Percentiles rank a stretch among this genome's conserved stretches.
Conservation (phyloP, 495 filamentous ascomycete species). For the Penicillium mononematosum region DNA sequence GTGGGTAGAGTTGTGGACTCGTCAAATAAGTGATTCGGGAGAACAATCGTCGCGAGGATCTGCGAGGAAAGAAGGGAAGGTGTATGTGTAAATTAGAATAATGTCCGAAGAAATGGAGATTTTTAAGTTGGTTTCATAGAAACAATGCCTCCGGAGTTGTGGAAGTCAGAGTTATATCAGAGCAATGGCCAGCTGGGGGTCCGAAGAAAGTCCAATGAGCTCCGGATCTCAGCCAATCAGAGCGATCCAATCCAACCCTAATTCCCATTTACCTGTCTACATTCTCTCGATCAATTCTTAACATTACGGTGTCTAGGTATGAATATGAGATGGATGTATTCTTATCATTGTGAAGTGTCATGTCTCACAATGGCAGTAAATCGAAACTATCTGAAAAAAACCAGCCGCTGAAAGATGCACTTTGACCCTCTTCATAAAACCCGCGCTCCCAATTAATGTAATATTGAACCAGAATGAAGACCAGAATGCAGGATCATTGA, state of each 20-base stretch:
- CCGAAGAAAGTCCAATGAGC: constrained; percentile 4
- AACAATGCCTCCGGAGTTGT: neutral
- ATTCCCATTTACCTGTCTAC: neutral
- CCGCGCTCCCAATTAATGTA: neutral
- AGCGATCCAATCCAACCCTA: constrained; percentile 1
- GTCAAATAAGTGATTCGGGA: neutral
- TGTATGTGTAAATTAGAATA: neutral
- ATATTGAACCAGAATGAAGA: constrained; percentile 14
- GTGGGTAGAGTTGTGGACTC: neutral
- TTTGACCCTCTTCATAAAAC: constrained; percentile 12
- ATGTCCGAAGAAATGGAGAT: neutral
- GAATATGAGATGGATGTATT: neutral
- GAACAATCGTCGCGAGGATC: neutral
- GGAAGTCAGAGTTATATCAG: constrained; percentile 3
- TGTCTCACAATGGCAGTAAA: constrained; percentile 1
- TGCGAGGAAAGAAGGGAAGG: neutral
- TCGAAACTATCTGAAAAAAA: neutral
- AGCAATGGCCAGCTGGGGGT: neutral
- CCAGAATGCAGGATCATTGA: constrained; percentile 3
- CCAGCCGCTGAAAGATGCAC: constrained; percentile 17
- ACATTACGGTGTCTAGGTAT: neutral
- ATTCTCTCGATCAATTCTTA: neutral
- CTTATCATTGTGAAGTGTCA: neutral
- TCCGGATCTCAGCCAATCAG: constrained; percentile 10
- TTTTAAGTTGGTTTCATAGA: neutral